Conservation (phyloP, 2,329 filamentous ascomycete genomes). For the Aspergillus neotritici region DNA sequence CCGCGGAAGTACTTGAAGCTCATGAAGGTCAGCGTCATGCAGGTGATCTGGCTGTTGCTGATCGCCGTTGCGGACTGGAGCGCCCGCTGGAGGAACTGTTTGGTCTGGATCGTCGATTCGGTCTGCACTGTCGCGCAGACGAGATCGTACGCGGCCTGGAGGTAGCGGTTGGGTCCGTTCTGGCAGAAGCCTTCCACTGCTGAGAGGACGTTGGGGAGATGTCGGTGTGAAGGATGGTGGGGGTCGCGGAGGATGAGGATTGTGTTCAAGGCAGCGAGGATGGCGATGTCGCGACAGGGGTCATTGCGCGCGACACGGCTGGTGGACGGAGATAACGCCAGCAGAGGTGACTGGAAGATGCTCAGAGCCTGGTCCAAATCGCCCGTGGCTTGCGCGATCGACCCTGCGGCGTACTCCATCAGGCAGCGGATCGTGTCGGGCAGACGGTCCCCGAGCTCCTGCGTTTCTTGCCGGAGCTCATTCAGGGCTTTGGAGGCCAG, state of each 20-base stretch:
- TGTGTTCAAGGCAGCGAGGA: conserved; percentile 60
- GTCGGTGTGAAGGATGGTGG: conserved; percentile 51
- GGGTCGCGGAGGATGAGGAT: conserved; percentile 67
- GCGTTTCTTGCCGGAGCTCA: conserved; percentile 46
- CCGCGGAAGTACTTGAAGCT: conserved; percentile 74
- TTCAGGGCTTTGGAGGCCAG: conserved; percentile 55
- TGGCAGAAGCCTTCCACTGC: conserved; percentile 62
- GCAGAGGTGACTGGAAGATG: conserved; percentile 58
- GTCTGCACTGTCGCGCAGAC: conserved; percentile 63
- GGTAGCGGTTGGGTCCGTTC: conserved; percentile 65
- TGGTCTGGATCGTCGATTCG: conserved; percentile 68
- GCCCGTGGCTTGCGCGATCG: conserved; percentile 71
- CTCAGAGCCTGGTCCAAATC: conserved; percentile 62
- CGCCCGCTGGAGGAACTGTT: conserved; percentile 69
- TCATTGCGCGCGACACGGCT: conserved; percentile 41
- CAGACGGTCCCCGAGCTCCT: conserved; percentile 39
- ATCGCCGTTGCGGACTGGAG: conserved; percentile 64
- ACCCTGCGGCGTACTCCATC: conserved; percentile 65
- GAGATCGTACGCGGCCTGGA: conserved; percentile 72
- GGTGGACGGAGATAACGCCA: conserved; percentile 47
- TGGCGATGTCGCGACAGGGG: conserved; percentile 57
- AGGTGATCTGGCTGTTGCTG: conserved; percentile 72
- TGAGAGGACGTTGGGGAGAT: conserved; percentile 58
- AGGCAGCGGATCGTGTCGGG: conserved; percentile 47
- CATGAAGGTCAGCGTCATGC: conserved; percentile 80